phyloP scores from a whole-genome alignment of 768 basidiomycete genomes.

The Nidula microcarpa region DNA sequence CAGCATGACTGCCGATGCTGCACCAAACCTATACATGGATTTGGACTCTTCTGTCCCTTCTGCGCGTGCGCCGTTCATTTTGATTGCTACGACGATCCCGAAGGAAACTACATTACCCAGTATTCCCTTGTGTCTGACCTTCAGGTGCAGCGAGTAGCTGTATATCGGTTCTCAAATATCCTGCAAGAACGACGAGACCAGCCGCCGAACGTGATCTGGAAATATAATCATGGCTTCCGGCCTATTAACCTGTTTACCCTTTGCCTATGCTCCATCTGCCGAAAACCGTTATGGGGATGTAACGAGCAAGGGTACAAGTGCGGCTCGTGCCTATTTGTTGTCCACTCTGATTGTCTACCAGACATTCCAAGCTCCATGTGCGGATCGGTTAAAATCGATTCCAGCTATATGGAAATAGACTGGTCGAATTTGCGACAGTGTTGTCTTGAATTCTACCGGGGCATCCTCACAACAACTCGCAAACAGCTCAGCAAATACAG shows the following conservation, averaged over 20 bases:
- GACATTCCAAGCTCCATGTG: constrained; percentile 32
- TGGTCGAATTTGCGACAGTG: constrained; percentile 52
- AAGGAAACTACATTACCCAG: constrained; percentile 55
- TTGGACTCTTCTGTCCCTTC: constrained; percentile 67
- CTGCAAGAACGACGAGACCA: constrained; percentile 25
- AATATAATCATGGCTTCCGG: constrained; percentile 49
- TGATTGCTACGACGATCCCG: constrained; percentile 72
- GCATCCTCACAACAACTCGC: constrained; percentile 35
- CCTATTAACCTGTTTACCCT: constrained; percentile 69
- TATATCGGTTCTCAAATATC: constrained; percentile 57
- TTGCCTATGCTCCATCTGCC: constrained; percentile 67
- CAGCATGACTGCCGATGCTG: constrained; percentile 57
- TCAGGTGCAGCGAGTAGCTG: constrained; percentile 52
- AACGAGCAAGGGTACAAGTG: constrained; percentile 64
- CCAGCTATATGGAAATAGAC: constrained; percentile 47
- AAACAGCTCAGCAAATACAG: constrained; percentile 44
- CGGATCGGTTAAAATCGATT: constrained; percentile 29
- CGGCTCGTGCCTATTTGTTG: constrained; percentile 53
- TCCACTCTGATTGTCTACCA: constrained; percentile 50
- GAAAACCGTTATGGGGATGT: constrained; percentile 71
- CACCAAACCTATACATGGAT: constrained; percentile 50
- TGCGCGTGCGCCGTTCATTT: constrained; percentile 73
- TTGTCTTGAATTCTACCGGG: constrained; percentile 49
- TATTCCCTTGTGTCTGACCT: constrained; percentile 44
- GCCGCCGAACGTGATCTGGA: constrained; percentile 11